Evolutionary conservation across 2,329 filamentous ascomycete genomes (phyloP).

Genomic region (Pseudogymnoascus sp.): DNA sequence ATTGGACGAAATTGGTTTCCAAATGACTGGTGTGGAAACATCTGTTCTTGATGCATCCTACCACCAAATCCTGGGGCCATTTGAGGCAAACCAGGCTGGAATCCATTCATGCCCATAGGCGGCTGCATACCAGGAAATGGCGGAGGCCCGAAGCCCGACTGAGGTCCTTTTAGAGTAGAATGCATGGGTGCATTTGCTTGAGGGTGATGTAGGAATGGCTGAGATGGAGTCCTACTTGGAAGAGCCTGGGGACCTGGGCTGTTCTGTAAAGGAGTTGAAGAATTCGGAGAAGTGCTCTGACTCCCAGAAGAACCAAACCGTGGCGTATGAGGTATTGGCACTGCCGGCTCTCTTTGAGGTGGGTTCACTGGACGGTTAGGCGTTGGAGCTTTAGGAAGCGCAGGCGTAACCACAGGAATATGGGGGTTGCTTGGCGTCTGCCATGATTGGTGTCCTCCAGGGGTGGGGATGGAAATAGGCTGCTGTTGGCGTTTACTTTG

Average conservation of each 20-base stretch:
- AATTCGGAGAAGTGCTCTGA: constrained; percentile 51
- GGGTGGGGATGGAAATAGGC: constrained; percentile 37
- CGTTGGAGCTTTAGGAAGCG: constrained; percentile 72
- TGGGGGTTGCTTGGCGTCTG: constrained; percentile 62
- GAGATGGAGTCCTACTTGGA: constrained; percentile 47
- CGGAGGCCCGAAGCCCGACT: constrained; percentile 36
- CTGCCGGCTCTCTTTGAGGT: constrained; percentile 63
- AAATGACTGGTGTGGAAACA: constrained; percentile 45
- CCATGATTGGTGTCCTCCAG: constrained; percentile 50
- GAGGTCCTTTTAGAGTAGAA: constrained; percentile 47
- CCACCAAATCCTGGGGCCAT: constrained; percentile 36
- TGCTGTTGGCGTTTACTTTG: constrained; percentile 33
- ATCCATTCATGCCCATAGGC: constrained; percentile 45
- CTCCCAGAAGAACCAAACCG: constrained; percentile 48
- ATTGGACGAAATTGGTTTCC: constrained; percentile 47
- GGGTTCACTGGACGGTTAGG: constrained; percentile 64
- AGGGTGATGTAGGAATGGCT: constrained; percentile 44
- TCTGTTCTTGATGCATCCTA: constrained; percentile 38
- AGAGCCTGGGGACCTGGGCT: constrained; percentile 56
- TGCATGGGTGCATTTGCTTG: constrained; percentile 58
- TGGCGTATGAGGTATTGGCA: constrained; percentile 60
- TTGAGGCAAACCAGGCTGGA: constrained; percentile 35
- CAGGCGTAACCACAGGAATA: constrained; percentile 68
- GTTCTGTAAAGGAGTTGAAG: constrained; percentile 53
- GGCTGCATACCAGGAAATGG: constrained; percentile 41